Percentiles rank a stretch among this genome's conserved stretches.
Conservation (phyloP, 176 grass and related monocot genomes). For the Carex littledalei region DNA sequence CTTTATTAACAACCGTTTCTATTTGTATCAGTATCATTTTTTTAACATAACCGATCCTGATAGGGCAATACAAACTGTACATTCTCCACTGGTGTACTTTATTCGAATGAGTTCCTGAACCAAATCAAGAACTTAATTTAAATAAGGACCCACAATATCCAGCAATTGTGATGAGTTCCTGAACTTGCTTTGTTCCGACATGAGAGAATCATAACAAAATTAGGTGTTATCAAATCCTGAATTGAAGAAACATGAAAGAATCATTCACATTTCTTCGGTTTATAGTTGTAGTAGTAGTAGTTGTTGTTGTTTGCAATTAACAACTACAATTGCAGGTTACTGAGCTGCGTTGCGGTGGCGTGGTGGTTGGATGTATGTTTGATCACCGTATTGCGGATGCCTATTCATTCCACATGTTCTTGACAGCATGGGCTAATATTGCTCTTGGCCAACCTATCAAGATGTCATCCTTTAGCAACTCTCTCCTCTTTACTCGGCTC, state of each 20-base stretch:
- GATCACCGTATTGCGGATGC: slow-evolving; percentile 88
- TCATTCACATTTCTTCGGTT: background rate
- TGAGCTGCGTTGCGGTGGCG: slow-evolving; percentile 51
- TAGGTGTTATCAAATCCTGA: no score
- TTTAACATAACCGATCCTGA: no score
- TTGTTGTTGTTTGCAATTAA: background rate
- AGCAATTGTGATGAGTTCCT: background rate
- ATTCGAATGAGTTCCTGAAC: background rate
- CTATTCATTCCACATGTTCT: slow-evolving; percentile 85
- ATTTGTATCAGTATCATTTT: no score
- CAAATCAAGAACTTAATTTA: background rate
- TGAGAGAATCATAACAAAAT: background rate
- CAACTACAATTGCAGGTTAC: slow-evolving; percentile 32
- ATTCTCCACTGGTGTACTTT: background rate
- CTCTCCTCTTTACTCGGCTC: slow-evolving; percentile 40
- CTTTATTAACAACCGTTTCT: no score
- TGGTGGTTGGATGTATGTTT: slow-evolving; percentile 59
- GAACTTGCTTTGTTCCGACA: background rate
- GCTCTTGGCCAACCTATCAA: background rate
- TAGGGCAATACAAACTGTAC: no score
- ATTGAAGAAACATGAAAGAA: background rate
- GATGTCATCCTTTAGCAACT: slow-evolving; percentile 37
- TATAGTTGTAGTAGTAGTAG: background rate
- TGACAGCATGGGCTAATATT: slow-evolving; percentile 47
- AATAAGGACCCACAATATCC: background rate